Base-by-base conservation (phyloP, 139 green algal genomes). In the Coelastrella sp. region DNA sequence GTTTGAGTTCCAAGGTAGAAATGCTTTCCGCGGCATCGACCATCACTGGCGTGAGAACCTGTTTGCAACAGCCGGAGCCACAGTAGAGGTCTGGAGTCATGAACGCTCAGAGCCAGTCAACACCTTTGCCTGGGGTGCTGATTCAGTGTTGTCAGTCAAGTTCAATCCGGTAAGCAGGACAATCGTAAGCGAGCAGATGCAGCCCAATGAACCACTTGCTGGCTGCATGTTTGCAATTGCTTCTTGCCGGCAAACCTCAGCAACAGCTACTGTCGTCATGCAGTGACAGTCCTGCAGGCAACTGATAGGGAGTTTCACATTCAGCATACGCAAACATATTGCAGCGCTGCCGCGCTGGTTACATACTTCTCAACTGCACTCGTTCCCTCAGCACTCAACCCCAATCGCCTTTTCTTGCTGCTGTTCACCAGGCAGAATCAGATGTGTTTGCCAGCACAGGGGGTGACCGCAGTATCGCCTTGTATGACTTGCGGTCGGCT, bases 71-170 rank as follows among this genome's bases (percentile, higher is more conserved):
- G 94, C 92, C 3, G 96, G 95, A 0, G 87, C 89, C 0, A 86
- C 83, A 30, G 93, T 99, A 17, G 93, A 99, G 40, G 64, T 99
- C 3, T 99, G 97, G 97, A 94, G 98, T 85, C 94, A 98, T 82
- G 86, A 90, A 45, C 92, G 95, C 50, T 93, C 90, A 13, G 92
- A 98, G 84, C 97, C 98, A 15, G 86, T 99, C 51, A 86, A 89
- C 69, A 95, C 62, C 51, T 98, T 99, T 68, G 83, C 85, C 5
- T 99, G 97, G 97, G 97, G 97, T 7, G 75, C 92, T 6, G 97
- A 99, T 75, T 95, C 92, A 0, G 88, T 99, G 37, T 92, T 88
- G 13, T 95, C 93, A 7, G 92, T 98, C 17, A 93, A 96, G 41
- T 99, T 98, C 91, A 99, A 99, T 90, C 96, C 97, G 43, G 96